Evolutionary conservation across 352 stramenopile genomes (phyloP).

Genomic region (Pythium grandisporangium): DNA sequence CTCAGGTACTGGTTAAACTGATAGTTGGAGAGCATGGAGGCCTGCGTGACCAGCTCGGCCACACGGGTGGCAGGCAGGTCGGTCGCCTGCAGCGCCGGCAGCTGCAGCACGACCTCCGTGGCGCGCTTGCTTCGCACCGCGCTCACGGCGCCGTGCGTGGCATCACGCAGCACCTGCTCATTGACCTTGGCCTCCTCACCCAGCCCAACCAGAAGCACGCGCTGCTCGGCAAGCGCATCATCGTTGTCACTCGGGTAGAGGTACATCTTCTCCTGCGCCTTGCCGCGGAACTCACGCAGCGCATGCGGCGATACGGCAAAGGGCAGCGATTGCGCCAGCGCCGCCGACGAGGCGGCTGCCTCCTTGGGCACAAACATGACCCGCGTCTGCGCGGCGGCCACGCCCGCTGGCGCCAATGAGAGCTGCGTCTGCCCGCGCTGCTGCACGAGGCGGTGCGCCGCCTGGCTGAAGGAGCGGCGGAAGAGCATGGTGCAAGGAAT

Average conservation of each 20-base stretch:
- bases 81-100: conserved; percentile 23
- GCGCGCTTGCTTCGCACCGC: conserved; percentile 36
- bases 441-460: conserved; percentile 45
- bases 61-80: conserved; percentile 27
- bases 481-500: conserved; percentile 17
- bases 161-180: conserved; percentile 51
- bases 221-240: conserved; percentile 22
- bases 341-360: conserved; percentile 7
- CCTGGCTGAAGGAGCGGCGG: conserved; percentile 34
- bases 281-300: conserved; percentile 58
- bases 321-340: conserved; percentile 33
- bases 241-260: conserved; percentile 51
- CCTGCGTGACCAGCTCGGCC: conserved; percentile 63
- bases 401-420: conserved; percentile 14
- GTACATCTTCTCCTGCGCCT: conserved; percentile 56
- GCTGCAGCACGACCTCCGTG: conserved; percentile 41
- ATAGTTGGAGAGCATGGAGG: conserved; percentile 81
- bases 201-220: conserved; percentile 69
- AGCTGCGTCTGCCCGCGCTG: conserved; percentile 48
- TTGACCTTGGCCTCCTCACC: conserved; percentile 55
- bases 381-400: conserved; percentile 20
- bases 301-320: conserved; percentile 56
- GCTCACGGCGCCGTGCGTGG: conserved; percentile 53
- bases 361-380: conserved; percentile 49
- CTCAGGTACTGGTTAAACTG: conserved; percentile 81